A percentile compares a stretch with the other conserved stretches of the same genome.
phyloP scores from a whole-genome alignment of 192 early-diverging fungal genomes.

The Thoreauomyces humboldtii region DNA sequence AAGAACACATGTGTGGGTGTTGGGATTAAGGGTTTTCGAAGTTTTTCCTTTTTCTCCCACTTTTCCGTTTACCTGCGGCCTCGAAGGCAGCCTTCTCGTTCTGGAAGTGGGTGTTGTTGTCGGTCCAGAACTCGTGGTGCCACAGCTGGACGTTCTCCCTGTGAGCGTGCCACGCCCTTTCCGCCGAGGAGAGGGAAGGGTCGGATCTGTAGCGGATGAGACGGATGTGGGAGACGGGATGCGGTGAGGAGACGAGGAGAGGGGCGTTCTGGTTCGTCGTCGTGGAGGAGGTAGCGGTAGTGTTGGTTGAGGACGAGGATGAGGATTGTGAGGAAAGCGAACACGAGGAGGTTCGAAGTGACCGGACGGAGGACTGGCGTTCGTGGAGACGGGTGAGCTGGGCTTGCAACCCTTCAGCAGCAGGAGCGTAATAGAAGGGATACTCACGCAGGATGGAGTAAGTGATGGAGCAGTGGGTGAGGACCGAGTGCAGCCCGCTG shows the following conservation, averaged over 20 bases:
- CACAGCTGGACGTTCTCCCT: slow-evolving; percentile 22
- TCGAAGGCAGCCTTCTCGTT: slow-evolving; percentile 29
- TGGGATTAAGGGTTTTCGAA: neutral
- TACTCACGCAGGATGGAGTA: no score
- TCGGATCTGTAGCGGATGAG: slow-evolving; percentile 13
- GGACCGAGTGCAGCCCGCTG: no score
- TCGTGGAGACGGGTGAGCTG: no score
- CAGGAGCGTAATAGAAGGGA: no score
- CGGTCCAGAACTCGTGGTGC: slow-evolving; percentile 40
- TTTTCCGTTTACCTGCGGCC: slow-evolving; percentile 4
- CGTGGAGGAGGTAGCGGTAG: no score
- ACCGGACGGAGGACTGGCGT: no score
- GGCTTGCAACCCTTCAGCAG: no score
- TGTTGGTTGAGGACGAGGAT: no score
- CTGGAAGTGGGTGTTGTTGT: slow-evolving; percentile 38
- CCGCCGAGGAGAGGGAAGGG: neutral
- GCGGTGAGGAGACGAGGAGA: slow-evolving; percentile 36
- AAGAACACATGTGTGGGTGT: neutral
- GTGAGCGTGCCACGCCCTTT: slow-evolving; percentile 9
- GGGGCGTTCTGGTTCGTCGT: no score
- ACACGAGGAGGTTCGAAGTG: no score
- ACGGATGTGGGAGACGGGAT: slow-evolving; percentile 39
- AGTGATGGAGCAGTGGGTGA: no score
- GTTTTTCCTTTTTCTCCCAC: neutral
- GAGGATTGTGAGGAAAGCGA: no score